Percentiles rank a stretch among this genome's conserved stretches.
phyloP scores from a whole-genome alignment of 2,329 filamentous ascomycete species.

The Scedosporium dehoogii region DNA sequence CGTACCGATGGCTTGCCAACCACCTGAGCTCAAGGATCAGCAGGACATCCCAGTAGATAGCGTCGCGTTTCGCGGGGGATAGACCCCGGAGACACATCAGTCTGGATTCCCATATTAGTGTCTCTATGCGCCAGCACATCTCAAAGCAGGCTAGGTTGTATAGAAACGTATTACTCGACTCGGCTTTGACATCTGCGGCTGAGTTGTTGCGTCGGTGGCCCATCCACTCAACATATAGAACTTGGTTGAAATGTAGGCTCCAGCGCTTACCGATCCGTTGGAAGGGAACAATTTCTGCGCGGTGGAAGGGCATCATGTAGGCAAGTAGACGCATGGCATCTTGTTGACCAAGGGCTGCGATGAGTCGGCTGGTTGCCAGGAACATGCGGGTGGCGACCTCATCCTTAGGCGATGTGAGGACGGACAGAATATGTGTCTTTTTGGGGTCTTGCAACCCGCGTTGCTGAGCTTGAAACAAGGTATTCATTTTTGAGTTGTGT shows the following conservation, averaged over 20 bases:
- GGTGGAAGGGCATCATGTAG: background rate
- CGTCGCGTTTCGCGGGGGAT: background rate
- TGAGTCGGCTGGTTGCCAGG: background rate
- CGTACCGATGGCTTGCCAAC: background rate
- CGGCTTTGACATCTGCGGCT: background rate
- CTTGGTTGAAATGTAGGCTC: background rate
- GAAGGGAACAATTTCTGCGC: background rate
- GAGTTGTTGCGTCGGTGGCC: background rate
- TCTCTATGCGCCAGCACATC: constrained; percentile 2
- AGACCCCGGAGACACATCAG: constrained; percentile 12
- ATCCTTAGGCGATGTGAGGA: background rate
- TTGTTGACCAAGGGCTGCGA: background rate
- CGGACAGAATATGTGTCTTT: background rate
- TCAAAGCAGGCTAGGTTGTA: background rate
- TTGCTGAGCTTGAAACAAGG: background rate
- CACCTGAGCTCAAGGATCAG: background rate
- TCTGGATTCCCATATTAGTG: constrained; percentile 3
- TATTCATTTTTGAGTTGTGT: background rate
- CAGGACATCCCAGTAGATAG: background rate
- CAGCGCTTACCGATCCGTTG: background rate
- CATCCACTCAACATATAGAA: background rate
- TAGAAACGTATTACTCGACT: background rate
- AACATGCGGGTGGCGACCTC: background rate
- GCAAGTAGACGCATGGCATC: background rate
- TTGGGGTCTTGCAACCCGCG: background rate